Base-by-base conservation (phyloP, 768 basidiomycete species). In the Obba rivulosa region DNA sequence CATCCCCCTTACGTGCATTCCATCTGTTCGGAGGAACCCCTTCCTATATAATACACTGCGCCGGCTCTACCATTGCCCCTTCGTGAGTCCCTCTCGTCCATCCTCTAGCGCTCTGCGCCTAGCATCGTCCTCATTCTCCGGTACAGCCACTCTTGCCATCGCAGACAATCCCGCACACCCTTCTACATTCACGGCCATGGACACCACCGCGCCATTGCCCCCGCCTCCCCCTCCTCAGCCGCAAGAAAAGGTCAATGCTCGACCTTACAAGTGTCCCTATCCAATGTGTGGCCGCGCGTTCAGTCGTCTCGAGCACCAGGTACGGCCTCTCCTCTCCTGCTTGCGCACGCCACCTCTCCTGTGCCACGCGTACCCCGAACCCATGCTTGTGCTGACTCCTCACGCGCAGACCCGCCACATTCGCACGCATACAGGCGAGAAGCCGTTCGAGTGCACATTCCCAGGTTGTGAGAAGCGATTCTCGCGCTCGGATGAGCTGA, bases 381-480 rank as follows among this genome's bases (percentile, higher is more conserved):
- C 28, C 28, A 31, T 34, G 22, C 24, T 23, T 8, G 21, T 36
- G n/a, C 43, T 45, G 50, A 20, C 42, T 28, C 38, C 48, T 25
- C 41, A 34, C 28, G 36, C 31, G 0, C 66, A 98, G 91, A 99
- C 95, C 17, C 86, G 95, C 53, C 95, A 99, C 63, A 96, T 97
- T 46, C 87, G 95, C 51, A 99, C 94, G 0, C 95, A 99, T 66
- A 99, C 95, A 0, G 95, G 95, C 61, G 95, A 99, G 70, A 97
- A 96, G 59, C 95, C 95, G 2, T 97, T 97, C 60, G 78, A 81
- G 18, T 99, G 95, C 78, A 85, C 82, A 1, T 90, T 85, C 65
- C 83, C 90, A 3, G 80, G 83, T n/a, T 99, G 95, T 77, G 94
- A 96, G 68, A 99, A 98, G 67, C 87, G 93, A 4, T 99, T 99